Percentiles rank a stretch among this genome's conserved stretches.
These are phyloP conservation scores for Hymenoscyphus scutula DNA, from an alignment of 2,329 filamentous ascomycete species.

Conservation along the genomic window DNA sequence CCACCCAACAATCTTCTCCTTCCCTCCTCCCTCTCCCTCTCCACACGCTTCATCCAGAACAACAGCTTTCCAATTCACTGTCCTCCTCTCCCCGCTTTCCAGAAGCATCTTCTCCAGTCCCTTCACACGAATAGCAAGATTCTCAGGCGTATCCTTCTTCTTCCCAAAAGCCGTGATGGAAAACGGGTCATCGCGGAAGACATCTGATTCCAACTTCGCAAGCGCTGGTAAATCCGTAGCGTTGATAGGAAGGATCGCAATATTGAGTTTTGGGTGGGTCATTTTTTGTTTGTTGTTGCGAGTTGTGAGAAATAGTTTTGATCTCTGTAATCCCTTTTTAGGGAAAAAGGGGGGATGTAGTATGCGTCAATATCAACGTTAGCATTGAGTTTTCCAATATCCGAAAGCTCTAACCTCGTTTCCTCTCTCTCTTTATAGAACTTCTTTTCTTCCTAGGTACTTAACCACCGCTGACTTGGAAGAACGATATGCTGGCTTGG, in stretches of 20 bases:
- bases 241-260: conserved; percentile 5
- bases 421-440: background rate
- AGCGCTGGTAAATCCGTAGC: conserved; percentile 32
- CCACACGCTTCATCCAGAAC: background rate
- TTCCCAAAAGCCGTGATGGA: conserved; percentile 20
- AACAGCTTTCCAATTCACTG: background rate
- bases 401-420: background rate
- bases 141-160: background rate
- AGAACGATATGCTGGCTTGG: background rate
- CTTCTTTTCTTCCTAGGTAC: background rate
- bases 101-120: background rate
- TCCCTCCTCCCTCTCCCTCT: background rate
- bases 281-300: background rate
- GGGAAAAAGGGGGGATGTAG: background rate
- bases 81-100: background rate
- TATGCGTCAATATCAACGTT: background rate
- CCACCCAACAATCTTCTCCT: conserved; percentile 2
- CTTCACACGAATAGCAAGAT: conserved; percentile 2
- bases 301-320: background rate
- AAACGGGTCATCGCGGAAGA: conserved; percentile 20
- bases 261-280: background rate
- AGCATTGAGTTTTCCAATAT: background rate
- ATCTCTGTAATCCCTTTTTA: no score
- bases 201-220: conserved; percentile 15
- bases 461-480: background rate